Evolutionary conservation across 2,329 filamentous ascomycete species (phyloP), one percentile per base, ranked within the genome.

Genomic region (Cytospora schulzeri): DNA sequence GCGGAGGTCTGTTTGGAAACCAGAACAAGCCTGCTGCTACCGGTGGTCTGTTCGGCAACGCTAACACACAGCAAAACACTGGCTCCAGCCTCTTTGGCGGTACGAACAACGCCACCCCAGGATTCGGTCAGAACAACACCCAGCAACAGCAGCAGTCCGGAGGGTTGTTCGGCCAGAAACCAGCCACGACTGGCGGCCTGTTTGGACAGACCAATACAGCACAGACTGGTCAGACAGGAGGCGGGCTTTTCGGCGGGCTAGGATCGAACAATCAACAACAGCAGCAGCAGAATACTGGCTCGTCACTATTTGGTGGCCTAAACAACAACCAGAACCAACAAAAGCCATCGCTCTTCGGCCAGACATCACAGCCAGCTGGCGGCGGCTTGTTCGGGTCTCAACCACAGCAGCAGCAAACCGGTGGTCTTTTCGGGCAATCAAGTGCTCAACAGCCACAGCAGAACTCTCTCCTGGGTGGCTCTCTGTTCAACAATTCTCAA

Each of bases 401-500:
- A 62, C 78, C 74, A 62, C 79, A 75, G 69, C 80, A 85, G 69
- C 80, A 79, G 52, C 76, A 79, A 58, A 64, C 71, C 15, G 76
- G 77, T 33, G 73, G 76, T 4, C 50, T 85, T 17, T 86, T 86
- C 62, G 82, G 82, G 15, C 73, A 72, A 62, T 77, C 76, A 52
- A 77, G 77, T 57, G 78, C 79, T 61, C 78, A 82, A 52, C 82
- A 85, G 62, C 85, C 85, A 64, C 77, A 78, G 35, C 81, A 83
- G 67, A 74, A 75, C n/a, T 75, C 73, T 26, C 68, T 74, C 7
- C 72, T 81, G 57, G 81, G 84, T 26, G 78, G 77, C 65, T 90
- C 88, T 0, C 72, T 91, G 3, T 85, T 92, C 57, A 85, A 86
- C 24, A 81, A 75, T 66, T 81, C 82, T 1, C 82, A 84, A 67